Conservation (phyloP, 306 rosid genomes). For the Lithocarpus polystachyus region DNA sequence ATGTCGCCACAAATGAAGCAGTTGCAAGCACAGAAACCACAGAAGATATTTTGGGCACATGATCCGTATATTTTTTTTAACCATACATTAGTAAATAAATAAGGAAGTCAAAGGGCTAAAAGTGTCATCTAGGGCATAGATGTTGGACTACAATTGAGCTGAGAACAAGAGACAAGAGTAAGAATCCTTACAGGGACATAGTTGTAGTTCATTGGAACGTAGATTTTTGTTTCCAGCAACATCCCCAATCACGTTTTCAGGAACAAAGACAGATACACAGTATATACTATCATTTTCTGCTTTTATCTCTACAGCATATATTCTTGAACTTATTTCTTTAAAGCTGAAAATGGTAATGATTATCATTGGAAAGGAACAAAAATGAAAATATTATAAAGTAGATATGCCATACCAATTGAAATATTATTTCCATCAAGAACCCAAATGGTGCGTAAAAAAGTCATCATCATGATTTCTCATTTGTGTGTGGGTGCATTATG, state of each 20-base stretch:
- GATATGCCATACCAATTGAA: not conserved
- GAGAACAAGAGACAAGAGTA: not conserved
- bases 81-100: not conserved
- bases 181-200: constrained; percentile 75
- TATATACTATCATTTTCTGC: constrained; percentile 35
- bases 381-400: not conserved
- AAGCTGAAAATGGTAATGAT: constrained; percentile 47
- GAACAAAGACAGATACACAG: constrained; percentile 52
- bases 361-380: constrained; percentile 18
- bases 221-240: constrained; percentile 83
- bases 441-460: not conserved
- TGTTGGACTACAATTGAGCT: constrained; percentile 4
- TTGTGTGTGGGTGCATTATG: not conserved
- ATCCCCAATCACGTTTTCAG: constrained; percentile 66
- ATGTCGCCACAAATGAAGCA: constrained; percentile 61
- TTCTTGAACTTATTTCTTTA: constrained; percentile 41
- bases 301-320: constrained; percentile 52
- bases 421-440: not conserved
- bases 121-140: not conserved
- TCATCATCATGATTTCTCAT: not conserved
- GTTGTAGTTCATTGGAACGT: constrained; percentile 79
- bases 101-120: not conserved
- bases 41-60: constrained; percentile 49
- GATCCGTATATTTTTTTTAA: constrained; percentile 49
- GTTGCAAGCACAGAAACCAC: constrained; percentile 52